phyloP scores from a whole-genome alignment of 2,329 filamentous ascomycete genomes.

The Colletotrichum sp. region DNA sequence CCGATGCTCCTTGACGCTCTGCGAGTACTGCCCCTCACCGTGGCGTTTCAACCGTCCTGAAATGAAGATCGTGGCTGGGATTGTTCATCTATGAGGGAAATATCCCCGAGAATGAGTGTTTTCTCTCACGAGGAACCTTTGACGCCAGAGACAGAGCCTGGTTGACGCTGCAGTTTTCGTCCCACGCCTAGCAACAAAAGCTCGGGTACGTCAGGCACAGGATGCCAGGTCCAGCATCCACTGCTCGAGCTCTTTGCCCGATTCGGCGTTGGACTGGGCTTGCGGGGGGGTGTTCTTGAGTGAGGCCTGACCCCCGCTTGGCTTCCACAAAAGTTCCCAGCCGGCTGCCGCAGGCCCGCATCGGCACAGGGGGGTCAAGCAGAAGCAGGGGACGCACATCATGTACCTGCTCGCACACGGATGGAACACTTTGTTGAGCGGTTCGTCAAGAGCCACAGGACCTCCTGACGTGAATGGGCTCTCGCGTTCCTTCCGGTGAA shows the following conservation, averaged over 20 bases:
- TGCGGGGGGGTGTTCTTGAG: conserved; percentile 10
- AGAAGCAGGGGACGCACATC: background rate
- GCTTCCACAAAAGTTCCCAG: conserved; percentile 22
- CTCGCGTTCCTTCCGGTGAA: background rate
- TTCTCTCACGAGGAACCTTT: background rate
- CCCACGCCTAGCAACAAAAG: background rate
- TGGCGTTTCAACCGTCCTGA: conserved; percentile 1
- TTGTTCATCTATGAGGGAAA: background rate
- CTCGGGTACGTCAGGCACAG: conserved; percentile 11
- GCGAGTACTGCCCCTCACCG: background rate
- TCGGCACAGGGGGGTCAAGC: conserved; percentile 12
- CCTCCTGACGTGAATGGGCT: background rate
- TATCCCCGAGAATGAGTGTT: background rate
- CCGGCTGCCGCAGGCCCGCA: conserved; percentile 20
- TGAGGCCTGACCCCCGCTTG: conserved; percentile 15
- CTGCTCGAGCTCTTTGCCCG: conserved; percentile 18
- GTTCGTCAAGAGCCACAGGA: background rate
- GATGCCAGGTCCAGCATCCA: background rate
- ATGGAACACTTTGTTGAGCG: background rate
- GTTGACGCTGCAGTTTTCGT: background rate
- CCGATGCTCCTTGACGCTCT: background rate
- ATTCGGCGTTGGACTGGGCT: background rate
- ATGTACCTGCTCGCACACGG: background rate
- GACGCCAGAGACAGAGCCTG: background rate
- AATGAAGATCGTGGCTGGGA: conserved; percentile 10